Evolutionary conservation across 768 basidiomycete species (phyloP), one percentile per base, ranked within the genome.

Genomic region (Sarcomyxa edulis): DNA sequence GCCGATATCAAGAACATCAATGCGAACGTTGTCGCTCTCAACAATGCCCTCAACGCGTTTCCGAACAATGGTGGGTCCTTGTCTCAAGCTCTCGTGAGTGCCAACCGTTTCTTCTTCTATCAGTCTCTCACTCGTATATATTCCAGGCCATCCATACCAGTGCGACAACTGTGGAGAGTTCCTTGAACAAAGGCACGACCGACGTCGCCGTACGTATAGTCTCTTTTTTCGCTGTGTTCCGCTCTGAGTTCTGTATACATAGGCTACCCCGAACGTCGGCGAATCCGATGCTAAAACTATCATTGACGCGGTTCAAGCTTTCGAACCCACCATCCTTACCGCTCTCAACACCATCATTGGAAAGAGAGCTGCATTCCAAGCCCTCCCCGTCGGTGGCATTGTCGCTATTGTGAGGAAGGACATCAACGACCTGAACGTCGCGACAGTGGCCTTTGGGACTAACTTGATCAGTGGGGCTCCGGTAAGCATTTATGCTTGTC

Each of bases 331-430:
- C 10, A 41, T 41, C 7, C 14, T 22, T 21, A n/a, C 18, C 16
- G 31, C 40, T 23, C 24, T 41, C 4, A 21, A 20, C 26, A 33
- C 25, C 16, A 41, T 41, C 20, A 33, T 41, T 3, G 32, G 27
- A 14, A 41, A 41, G 40, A 41, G 35, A 21, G 22, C 21, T 9
- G 16, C 40, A 19, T 32, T 41, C 34, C 21, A 19, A 9, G 40
- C 40, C 11, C 34, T 41, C 11, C 40, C 40, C 19, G 22, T 41
- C 16, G 34, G 34, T 15, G 40, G 40, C 8, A 36, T 41, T 22
- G 32, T 35, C 14, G 35, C 20, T 11, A 22, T 36, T 19, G 33
- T 41, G 30, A 34, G 28, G 10, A 7, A 39, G 22, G 40, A 41
- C 27, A 20, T 41, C 20, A 25, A 32, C 9, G 21, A 28, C 19